Evolutionary conservation across 768 basidiomycete genomes (phyloP).

Genomic region (Calocera viscosa): DNA sequence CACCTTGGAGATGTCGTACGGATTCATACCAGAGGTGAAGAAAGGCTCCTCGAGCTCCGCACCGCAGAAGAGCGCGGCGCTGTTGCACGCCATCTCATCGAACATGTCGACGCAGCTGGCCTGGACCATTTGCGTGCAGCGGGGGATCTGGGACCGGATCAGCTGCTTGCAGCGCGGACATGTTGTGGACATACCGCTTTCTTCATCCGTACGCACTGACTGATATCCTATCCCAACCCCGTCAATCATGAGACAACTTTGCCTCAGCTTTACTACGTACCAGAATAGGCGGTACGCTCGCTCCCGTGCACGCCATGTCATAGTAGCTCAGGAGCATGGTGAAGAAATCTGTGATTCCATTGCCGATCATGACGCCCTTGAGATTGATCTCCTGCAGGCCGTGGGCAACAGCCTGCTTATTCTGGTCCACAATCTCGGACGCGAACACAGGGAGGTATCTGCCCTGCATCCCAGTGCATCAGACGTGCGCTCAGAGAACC

Average conservation of each 20-base stretch:
- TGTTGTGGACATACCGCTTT: too few species aligned
- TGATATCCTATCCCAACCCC: not conserved
- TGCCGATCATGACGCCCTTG: constrained; percentile 55
- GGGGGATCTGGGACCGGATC: constrained; percentile 40
- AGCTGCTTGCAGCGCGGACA: not conserved
- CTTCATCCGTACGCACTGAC: constrained; percentile 1
- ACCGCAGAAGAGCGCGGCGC: constrained; percentile 55
- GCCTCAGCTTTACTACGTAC: not conserved
- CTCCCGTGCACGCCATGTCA: constrained; percentile 45
- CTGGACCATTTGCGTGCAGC: constrained; percentile 47
- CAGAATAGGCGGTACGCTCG: constrained; percentile 37
- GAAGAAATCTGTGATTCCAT: constrained; percentile 32
- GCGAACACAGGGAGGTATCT: constrained; percentile 37
- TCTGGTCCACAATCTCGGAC: constrained; percentile 63
- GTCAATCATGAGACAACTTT: not conserved
- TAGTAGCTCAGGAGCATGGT: constrained; percentile 34
- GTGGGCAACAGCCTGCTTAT: constrained; percentile 37
- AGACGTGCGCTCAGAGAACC: not conserved
- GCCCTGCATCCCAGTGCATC: not conserved
- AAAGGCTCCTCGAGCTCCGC: constrained; percentile 38
- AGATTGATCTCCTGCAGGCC: constrained; percentile 50
- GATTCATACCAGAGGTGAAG: constrained; percentile 34
- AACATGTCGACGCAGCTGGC: constrained; percentile 51
- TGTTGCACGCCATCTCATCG: constrained; percentile 52
- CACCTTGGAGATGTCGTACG: constrained; percentile 55